Conservation (phyloP, 2,329 filamentous ascomycete genomes). For the Ceratocystis variospora region DNA sequence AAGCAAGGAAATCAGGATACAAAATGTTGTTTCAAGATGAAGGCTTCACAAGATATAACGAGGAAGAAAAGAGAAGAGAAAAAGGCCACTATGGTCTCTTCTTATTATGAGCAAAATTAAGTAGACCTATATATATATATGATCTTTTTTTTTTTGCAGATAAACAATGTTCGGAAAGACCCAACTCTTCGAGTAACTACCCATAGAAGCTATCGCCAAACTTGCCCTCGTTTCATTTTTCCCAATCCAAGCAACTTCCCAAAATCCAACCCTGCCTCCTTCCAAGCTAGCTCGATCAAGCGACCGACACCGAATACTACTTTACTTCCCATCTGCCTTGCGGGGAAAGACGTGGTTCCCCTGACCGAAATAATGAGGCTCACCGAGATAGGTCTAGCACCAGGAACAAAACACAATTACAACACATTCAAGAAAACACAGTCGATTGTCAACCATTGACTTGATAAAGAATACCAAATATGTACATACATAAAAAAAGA, state of each 20-base stretch:
- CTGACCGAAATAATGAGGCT: background rate
- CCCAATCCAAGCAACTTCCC: background rate
- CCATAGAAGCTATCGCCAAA: background rate
- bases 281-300: background rate
- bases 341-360: background rate
- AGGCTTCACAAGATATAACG: background rate
- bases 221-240: background rate
- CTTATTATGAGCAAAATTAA: background rate
- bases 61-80: background rate
- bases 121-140: background rate
- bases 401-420: too few species aligned
- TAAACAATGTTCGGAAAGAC: background rate
- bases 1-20: conserved; percentile 1
- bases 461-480: background rate
- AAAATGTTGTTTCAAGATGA: background rate
- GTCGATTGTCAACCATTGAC: background rate
- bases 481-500: background rate
- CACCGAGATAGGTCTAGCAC: background rate
- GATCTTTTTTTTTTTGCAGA: background rate
- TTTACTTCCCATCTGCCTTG: too few species aligned
- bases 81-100: background rate
- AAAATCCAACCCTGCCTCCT: background rate
- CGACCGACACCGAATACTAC: too few species aligned
- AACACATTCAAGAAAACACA: too few species aligned
- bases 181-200: background rate